These are phyloP conservation scores for Syzygium aromaticum DNA, from an alignment of 345 rosid species.

Conservation along the genomic window DNA sequence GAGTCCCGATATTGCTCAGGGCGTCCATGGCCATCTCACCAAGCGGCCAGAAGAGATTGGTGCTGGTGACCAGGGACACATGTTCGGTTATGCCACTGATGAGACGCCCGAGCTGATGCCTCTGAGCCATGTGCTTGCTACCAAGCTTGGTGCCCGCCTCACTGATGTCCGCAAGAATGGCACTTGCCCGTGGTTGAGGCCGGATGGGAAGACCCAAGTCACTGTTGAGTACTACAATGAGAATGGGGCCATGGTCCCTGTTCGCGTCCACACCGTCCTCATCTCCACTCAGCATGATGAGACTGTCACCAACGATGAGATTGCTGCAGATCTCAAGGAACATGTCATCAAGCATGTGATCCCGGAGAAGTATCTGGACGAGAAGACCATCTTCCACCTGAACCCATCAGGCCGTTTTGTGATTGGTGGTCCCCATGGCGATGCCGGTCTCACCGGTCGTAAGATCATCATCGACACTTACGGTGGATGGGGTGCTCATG, in stretches of 20 bases:
- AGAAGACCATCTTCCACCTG: conserved; percentile 78
- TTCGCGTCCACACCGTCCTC: conserved; percentile 48
- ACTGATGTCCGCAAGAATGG: conserved; percentile 61
- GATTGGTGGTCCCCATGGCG: conserved; percentile 77
- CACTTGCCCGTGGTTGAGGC: conserved; percentile 44
- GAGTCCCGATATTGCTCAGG: conserved; percentile 70
- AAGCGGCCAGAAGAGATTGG: conserved; percentile 64
- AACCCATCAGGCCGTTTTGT: conserved; percentile 82
- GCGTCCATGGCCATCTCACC: conserved; percentile 64
- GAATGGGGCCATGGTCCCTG: conserved; percentile 43
- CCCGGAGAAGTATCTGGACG: conserved; percentile 68
- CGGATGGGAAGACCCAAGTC: conserved; percentile 56
- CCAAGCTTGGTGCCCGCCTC: conserved; percentile 70
- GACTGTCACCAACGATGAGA: conserved; percentile 49
- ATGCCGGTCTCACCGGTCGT: conserved; percentile 77
- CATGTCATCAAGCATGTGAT: conserved; percentile 68
- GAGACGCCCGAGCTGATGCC: conserved; percentile 78
- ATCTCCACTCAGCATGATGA: conserved; percentile 53
- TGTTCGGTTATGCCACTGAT: conserved; percentile 72
- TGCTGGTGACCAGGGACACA: conserved; percentile 76
- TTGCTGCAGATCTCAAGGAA: conserved; percentile 48
- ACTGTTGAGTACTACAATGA: conserved; percentile 49
- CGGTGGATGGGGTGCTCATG: conserved; percentile 79
- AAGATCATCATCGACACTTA: conserved; percentile 80
- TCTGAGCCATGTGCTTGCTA: conserved; percentile 58